Conservation (phyloP, 75 land plant genomes). For the Gnetum montanum region DNA sequence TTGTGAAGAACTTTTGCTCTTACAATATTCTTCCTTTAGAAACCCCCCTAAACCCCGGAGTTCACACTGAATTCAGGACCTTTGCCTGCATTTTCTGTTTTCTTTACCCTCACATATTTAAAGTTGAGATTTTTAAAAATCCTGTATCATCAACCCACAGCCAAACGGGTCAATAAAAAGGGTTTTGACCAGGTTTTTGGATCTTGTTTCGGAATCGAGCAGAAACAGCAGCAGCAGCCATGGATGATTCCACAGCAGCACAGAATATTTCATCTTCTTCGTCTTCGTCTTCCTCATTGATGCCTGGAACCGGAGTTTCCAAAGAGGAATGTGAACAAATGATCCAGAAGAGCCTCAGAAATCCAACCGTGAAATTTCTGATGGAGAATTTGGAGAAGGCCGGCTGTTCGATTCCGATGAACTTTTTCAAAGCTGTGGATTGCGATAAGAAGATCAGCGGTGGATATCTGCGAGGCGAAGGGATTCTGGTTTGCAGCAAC, state of each 20-base stretch:
- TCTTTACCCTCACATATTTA: no score
- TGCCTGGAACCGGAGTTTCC: constrained; percentile 17
- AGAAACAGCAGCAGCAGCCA: not conserved
- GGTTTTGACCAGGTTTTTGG: no score
- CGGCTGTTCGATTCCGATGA: constrained; percentile 49
- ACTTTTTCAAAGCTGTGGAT: constrained; percentile 58
- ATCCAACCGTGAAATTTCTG: constrained; percentile 83
- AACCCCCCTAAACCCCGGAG: no score
- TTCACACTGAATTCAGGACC: no score
- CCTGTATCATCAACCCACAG: no score
- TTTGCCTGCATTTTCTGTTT: no score
- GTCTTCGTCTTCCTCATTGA: not conserved
- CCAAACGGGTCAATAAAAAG: no score
- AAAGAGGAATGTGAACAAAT: constrained; percentile 53
- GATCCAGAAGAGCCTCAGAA: constrained; percentile 52
- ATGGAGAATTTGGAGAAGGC: constrained; percentile 61
- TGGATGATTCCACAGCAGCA: not conserved
- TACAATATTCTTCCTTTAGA: no score
- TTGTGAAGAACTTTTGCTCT: no score
- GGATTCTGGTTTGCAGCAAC: constrained; percentile 83
- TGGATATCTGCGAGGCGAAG: constrained; percentile 50
- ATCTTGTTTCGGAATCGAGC: no score
- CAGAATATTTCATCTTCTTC: not conserved
- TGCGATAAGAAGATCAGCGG: constrained; percentile 53
- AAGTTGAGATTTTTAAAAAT: no score